A percentile compares a stretch with the other conserved stretches of the same genome.
Conservation (phyloP, 2,329 filamentous ascomycete genomes). For the Septoria linicola region DNA sequence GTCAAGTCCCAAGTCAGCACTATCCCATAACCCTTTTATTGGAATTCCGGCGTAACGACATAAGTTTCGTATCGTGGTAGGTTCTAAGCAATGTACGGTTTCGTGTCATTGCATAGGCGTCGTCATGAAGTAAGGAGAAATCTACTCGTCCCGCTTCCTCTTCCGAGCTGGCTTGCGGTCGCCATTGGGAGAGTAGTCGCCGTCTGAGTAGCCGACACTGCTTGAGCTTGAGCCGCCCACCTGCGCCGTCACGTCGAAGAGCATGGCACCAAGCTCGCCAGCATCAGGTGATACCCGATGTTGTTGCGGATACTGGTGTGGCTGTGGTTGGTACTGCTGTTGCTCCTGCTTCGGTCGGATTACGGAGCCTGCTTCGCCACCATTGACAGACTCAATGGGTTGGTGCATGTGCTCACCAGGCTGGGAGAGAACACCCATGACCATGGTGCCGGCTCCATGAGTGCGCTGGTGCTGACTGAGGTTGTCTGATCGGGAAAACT, state of each 20-base stretch:
- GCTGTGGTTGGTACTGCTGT: constrained; percentile 25
- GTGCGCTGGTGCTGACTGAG: constrained; percentile 93
- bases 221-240: constrained; percentile 61
- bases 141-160: constrained; percentile 47
- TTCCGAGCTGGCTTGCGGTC: constrained; percentile 41
- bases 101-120: constrained; percentile 12
- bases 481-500: constrained; percentile 97
- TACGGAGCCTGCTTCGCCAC: constrained; percentile 37
- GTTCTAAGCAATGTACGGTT: constrained; percentile 9
- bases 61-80: constrained; percentile 16
- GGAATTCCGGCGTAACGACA: constrained; percentile 20
- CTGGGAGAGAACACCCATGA: constrained; percentile 73
- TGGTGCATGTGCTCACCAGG: constrained; percentile 35
- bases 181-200: constrained; percentile 26
- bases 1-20: constrained; percentile 8
- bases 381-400: constrained; percentile 37
- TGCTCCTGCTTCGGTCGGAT: constrained; percentile 39
- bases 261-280: constrained; percentile 67
- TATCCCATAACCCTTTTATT: constrained; percentile 14
- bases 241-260: constrained; percentile 73
- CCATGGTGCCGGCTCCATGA: constrained; percentile 83
- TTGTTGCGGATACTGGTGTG: constrained; percentile 26
- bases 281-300: constrained; percentile 52
- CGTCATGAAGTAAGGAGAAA: constrained; percentile 10
- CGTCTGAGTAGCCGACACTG: constrained; percentile 37